These are phyloP conservation scores for Balakata baccata DNA, from an alignment of 345 rosid species.

Conservation along the genomic window DNA sequence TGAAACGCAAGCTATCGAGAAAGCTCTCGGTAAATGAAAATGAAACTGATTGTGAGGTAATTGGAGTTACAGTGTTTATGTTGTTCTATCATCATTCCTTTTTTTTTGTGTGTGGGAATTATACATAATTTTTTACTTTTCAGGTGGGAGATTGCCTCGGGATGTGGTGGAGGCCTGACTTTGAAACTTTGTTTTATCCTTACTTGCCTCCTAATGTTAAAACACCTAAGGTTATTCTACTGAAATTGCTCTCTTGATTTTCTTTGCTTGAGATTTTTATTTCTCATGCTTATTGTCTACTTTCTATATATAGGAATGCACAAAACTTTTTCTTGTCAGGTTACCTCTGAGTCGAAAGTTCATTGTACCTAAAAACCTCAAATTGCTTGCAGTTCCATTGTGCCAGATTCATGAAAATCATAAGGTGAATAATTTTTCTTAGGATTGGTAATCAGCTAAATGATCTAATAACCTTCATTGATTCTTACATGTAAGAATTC, in stretches of 20 bases:
- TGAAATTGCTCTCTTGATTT: conserved; percentile 7
- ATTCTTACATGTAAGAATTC: no score
- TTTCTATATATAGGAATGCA: conserved; percentile 53
- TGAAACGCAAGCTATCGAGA: conserved; percentile 71
- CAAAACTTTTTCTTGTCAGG: conserved; percentile 69
- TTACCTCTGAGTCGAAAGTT: conserved; percentile 57
- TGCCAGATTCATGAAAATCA: conserved; percentile 69
- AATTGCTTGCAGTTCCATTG: conserved; percentile 80
- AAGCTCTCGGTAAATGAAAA: conserved; percentile 52
- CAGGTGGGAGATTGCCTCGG: conserved; percentile 83
- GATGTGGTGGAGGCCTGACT: conserved; percentile 87
- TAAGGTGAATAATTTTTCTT: conserved; percentile 40
- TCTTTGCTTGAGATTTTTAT: neutral
- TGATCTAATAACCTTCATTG: conserved; percentile 6
- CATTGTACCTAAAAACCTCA: conserved; percentile 69
- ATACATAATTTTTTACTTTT: neutral
- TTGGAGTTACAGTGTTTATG: neutral
- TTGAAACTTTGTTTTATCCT: conserved; percentile 59
- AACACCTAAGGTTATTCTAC: conserved; percentile 55
- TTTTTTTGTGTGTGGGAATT: conserved; percentile 13
- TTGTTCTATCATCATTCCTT: conserved; percentile 1
- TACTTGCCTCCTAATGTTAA: conserved; percentile 57
- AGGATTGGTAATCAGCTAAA: conserved; percentile 38
- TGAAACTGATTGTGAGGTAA: conserved; percentile 64
- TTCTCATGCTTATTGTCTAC: neutral